Conservation (phyloP, 208 protist species). For the Leishmania mexicana region DNA sequence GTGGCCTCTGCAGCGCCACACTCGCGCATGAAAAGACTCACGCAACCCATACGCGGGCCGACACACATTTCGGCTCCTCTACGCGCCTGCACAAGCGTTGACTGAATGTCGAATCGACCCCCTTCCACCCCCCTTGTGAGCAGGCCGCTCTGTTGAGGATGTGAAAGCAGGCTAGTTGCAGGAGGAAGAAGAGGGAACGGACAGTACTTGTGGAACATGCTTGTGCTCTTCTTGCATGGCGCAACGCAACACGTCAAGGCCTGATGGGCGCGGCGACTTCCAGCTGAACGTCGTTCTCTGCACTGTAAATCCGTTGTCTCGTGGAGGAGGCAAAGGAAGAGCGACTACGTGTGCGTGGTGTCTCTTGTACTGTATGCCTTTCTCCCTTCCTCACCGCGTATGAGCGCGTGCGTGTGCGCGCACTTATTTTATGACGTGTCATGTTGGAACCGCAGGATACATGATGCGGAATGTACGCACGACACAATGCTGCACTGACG, state of each 20-base stretch:
- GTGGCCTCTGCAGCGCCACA: background rate
- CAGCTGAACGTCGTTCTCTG: background rate
- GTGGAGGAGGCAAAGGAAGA: background rate
- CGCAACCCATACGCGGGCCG: background rate
- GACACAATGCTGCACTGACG: background rate
- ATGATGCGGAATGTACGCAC: slow-evolving; percentile 21
- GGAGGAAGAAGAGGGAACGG: background rate
- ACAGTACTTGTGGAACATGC: background rate
- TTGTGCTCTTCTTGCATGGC: background rate
- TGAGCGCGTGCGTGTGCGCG: background rate
- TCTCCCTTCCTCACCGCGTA: background rate
- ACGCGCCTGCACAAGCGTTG: background rate
- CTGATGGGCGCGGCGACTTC: too few relatives aligned
- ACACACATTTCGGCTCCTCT: background rate
- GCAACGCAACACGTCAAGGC: background rate
- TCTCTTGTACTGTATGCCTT: background rate
- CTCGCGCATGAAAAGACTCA: background rate
- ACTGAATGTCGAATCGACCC: background rate
- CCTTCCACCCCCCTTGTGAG: background rate
- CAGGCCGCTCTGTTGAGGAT: background rate
- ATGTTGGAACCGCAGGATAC: slow-evolving; percentile 39
- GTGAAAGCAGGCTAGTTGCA: background rate
- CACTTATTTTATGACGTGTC: slow-evolving; percentile 20
- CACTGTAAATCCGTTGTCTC: background rate
- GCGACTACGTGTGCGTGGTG: background rate